Conservation (phyloP, 805 yeast species). For the Ogataea minuta region DNA sequence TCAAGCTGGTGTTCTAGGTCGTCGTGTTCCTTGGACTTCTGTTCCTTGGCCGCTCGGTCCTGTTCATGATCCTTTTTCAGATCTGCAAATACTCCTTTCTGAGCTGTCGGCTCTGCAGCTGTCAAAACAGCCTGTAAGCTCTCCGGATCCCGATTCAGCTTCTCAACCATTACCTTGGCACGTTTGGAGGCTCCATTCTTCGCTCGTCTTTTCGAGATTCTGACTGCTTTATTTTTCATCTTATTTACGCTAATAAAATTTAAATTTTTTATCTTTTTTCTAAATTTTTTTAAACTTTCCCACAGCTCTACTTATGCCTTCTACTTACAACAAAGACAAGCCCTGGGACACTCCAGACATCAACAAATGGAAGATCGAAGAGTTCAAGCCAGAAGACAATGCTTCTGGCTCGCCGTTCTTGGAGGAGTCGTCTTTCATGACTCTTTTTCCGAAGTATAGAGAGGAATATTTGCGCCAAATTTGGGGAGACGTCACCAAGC, state of each 20-base stretch:
- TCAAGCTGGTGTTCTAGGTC: conserved; percentile 48
- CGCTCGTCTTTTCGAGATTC: conserved; percentile 5
- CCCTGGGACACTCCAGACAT: conserved; percentile 98
- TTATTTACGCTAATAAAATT: background rate
- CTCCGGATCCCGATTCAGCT: conserved; percentile 26
- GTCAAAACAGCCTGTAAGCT: conserved; percentile 19
- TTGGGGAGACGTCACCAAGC: conserved; percentile 90
- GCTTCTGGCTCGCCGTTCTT: conserved; percentile 83
- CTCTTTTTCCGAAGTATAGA: conserved; percentile 94
- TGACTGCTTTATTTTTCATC: conserved; percentile 5
- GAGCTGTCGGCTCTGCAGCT: conserved; percentile 9
- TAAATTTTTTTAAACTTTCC: conserved; percentile 3
- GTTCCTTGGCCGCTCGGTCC: conserved; percentile 33
- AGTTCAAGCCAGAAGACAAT: conserved; percentile 87
- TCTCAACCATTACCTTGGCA: conserved; percentile 27
- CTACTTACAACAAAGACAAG: conserved; percentile 90
- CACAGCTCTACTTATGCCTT: conserved; percentile 57
- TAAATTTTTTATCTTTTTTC: conserved; percentile 5
- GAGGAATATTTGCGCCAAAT: conserved; percentile 83
- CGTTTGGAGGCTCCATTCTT: conserved; percentile 5
- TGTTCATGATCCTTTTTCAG: conserved; percentile 38
- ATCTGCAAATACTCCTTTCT: conserved; percentile 35
- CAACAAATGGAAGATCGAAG: conserved; percentile 89
- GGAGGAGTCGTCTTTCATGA: conserved; percentile 95
- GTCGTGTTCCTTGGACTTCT: conserved; percentile 31